Conservation (phyloP, 192 early-diverging fungal species). For the Oehlia diaphana region DNA sequence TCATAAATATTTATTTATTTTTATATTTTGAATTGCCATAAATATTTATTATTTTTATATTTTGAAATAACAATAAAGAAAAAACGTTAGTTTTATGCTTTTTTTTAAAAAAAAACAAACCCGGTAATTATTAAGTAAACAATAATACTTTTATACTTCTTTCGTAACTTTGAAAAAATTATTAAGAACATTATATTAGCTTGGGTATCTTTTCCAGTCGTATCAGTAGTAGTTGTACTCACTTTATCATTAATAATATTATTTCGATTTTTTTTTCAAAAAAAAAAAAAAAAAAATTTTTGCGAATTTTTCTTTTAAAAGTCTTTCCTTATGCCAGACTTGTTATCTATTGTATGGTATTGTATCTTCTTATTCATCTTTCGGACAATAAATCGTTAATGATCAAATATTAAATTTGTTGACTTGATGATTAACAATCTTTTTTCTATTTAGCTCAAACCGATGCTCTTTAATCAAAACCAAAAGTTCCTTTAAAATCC, state of each 20-base stretch:
- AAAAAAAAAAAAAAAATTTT: neutral
- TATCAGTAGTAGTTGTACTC: neutral
- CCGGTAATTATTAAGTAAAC: no score
- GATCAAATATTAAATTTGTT: no score
- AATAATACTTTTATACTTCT: no score
- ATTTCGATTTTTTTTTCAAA: neutral
- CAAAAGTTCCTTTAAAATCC: conserved; percentile 26
- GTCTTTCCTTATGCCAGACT: conserved; percentile 11
- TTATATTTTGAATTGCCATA: no score
- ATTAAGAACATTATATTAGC: neutral
- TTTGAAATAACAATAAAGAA: no score
- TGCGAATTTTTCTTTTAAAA: neutral
- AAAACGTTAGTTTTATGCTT: neutral
- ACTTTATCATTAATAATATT: no score
- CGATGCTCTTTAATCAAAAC: conserved; percentile 18
- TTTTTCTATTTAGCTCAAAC: conserved; percentile 15
- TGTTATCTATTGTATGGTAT: conserved; percentile 29
- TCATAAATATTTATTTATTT: neutral
- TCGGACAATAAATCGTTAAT: no score
- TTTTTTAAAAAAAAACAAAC: neutral
- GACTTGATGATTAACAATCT: neutral
- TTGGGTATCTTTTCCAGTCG: conserved; percentile 23
- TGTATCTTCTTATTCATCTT: no score
- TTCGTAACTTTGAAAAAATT: neutral
- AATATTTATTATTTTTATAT: no score